Conservation (phyloP, 2,329 filamentous ascomycete genomes). For the Sclerotinia trifoliorum region DNA sequence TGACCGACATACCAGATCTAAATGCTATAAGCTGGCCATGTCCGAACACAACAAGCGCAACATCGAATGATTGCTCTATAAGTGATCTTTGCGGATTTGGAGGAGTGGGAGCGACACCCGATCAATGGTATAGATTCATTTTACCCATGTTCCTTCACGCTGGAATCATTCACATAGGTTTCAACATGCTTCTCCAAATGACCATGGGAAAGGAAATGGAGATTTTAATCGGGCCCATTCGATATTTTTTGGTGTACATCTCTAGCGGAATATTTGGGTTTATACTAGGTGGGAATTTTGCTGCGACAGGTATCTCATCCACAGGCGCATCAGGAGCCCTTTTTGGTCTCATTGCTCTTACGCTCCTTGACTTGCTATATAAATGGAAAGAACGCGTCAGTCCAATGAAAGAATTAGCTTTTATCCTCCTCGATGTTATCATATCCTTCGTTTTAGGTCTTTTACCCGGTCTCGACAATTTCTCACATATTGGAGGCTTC, state of each 20-base stretch:
- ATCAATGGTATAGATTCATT: slow-evolving; percentile 98
- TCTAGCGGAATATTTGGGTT: slow-evolving; percentile 93
- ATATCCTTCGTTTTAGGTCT: slow-evolving; percentile 92
- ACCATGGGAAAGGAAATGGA: slow-evolving; percentile 93
- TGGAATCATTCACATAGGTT: slow-evolving; percentile 89
- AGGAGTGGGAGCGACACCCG: slow-evolving; percentile 56
- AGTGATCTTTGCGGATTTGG: slow-evolving; percentile 80
- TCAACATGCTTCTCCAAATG: slow-evolving; percentile 90
- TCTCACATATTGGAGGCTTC: slow-evolving; percentile 95
- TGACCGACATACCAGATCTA: slow-evolving; percentile 60
- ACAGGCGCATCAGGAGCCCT: slow-evolving; percentile 87
- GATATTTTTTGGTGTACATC: slow-evolving; percentile 88
- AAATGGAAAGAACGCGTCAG: slow-evolving; percentile 78
- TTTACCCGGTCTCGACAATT: slow-evolving; percentile 92
- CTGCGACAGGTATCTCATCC: slow-evolving; percentile 75
- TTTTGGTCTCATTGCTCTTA: slow-evolving; percentile 88
- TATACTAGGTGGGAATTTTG: slow-evolving; percentile 91
- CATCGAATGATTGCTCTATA: slow-evolving; percentile 65
- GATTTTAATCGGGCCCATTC: slow-evolving; percentile 78
- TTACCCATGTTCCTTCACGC: slow-evolving; percentile 93
- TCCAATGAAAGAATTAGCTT: slow-evolving; percentile 81
- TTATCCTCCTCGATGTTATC: slow-evolving; percentile 79
- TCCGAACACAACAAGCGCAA: slow-evolving; percentile 69
- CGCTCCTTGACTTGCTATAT: slow-evolving; percentile 85
- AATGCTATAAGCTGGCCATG: slow-evolving; percentile 67